Evolutionary conservation across 2,329 filamentous ascomycete species (phyloP).

Genomic region (Fusarium algeriense): DNA sequence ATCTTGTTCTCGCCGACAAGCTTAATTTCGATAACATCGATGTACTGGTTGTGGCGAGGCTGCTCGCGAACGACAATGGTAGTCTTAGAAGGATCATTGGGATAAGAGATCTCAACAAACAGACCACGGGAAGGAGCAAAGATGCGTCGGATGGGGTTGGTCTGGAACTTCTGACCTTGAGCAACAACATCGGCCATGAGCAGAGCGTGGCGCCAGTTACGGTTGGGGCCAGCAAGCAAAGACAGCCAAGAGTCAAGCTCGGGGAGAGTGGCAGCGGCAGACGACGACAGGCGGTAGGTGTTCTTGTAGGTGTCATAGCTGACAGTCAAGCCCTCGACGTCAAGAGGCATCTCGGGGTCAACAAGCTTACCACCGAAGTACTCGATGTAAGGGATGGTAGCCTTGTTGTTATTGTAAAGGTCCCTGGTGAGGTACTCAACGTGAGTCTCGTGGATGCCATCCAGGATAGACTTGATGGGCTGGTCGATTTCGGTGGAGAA

Average conservation of each 20-base stretch:
- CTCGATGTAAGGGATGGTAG: constrained; percentile 84
- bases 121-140: constrained; percentile 88
- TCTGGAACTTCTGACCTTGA: constrained; percentile 96
- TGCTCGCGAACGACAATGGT: constrained; percentile 90
- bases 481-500: constrained; percentile 93
- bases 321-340: constrained; percentile 88
- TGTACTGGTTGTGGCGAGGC: constrained; percentile 84
- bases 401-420: constrained; percentile 79
- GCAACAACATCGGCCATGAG: constrained; percentile 94
- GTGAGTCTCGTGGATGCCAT: constrained; percentile 89
- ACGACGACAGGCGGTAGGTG: constrained; percentile 84
- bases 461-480: constrained; percentile 93
- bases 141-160: constrained; percentile 93
- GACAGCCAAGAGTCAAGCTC: constrained; percentile 86
- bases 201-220: constrained; percentile 95
- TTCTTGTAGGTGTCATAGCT: constrained; percentile 82
- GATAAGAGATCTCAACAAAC: constrained; percentile 87
- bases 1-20: constrained; percentile 83
- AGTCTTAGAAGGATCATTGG: constrained; percentile 85
- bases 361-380: constrained; percentile 94
- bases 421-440: constrained; percentile 84
- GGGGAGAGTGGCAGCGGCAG: constrained; percentile 80
- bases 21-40: constrained; percentile 89
- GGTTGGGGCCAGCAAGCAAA: constrained; percentile 84
- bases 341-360: constrained; percentile 76